Percentiles rank a stretch among this genome's conserved stretches.
phyloP scores from a whole-genome alignment of 441 rosid species.

The Arabidopsis hybrid region DNA sequence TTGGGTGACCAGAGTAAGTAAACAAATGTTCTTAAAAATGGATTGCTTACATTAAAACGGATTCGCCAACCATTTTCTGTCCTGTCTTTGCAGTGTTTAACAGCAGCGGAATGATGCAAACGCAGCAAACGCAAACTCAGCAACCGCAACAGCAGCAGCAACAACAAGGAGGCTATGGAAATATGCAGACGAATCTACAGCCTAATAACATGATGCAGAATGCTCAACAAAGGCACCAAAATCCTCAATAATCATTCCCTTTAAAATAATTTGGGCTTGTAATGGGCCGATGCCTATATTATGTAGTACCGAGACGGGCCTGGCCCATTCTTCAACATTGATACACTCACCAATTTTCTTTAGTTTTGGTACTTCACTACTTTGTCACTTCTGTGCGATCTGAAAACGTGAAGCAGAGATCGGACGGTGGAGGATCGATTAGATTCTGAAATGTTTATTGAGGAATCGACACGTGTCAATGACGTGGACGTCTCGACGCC shows the following conservation, averaged over 20 bases:
- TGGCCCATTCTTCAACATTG: not conserved
- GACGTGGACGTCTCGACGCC: slow-evolving; percentile 28
- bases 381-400: not conserved
- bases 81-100: slow-evolving; percentile 66
- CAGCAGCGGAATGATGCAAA: slow-evolving; percentile 67
- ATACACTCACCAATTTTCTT: slow-evolving; percentile 2
- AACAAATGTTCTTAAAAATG: not conserved
- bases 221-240: slow-evolving; percentile 85
- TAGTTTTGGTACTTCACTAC: not conserved
- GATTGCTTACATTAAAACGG: not conserved
- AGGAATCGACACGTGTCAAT: slow-evolving; percentile 9
- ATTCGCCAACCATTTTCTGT: not conserved
- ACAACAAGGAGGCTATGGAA: slow-evolving; percentile 68
- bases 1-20: slow-evolving; percentile 81
- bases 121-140: slow-evolving; percentile 62
- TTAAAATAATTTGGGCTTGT: slow-evolving; percentile 7
- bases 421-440: slow-evolving; percentile 12
- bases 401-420: slow-evolving; percentile 10
- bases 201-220: slow-evolving; percentile 76
- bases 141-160: slow-evolving; percentile 73
- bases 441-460: not conserved
- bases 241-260: slow-evolving; percentile 60
- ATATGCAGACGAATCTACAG: slow-evolving; percentile 73
- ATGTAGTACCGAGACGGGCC: not conserved
- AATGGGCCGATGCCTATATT: not conserved